These are phyloP conservation scores for Acer saccharum DNA, from an alignment of 345 rosid species.

Conservation along the genomic window DNA sequence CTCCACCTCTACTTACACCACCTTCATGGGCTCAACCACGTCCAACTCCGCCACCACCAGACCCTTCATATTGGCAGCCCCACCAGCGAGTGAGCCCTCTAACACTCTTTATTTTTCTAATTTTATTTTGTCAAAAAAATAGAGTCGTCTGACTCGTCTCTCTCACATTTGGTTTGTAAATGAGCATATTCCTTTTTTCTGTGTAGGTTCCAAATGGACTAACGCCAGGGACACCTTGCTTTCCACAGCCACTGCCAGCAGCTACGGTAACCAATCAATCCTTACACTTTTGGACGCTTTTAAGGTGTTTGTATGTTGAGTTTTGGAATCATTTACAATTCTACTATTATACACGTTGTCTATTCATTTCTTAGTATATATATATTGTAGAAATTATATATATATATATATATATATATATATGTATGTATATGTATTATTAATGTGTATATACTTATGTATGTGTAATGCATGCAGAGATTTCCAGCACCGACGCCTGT, in stretches of 20 bases:
- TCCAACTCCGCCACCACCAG: constrained; percentile 31
- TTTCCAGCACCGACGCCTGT: constrained; percentile 41
- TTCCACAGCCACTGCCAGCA: constrained; percentile 44
- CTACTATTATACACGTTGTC: not conserved
- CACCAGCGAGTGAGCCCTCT: constrained; percentile 43
- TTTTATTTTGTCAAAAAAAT: not conserved
- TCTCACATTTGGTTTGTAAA: not conserved
- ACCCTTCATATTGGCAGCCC: constrained; percentile 66
- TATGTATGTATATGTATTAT: too few species aligned
- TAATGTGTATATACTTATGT: not conserved
- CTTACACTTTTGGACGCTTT: constrained; percentile 27
- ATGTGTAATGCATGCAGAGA: constrained; percentile 40
- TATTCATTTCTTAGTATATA: too few species aligned
- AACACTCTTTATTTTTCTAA: not conserved
- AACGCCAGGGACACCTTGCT: constrained; percentile 59
- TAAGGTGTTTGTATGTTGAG: constrained; percentile 19
- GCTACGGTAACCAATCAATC: constrained; percentile 47
- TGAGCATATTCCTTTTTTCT: not conserved
- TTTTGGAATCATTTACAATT: constrained; percentile 12
- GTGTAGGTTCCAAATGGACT: constrained; percentile 50
- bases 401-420: too few species aligned
- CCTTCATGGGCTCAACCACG: constrained; percentile 46
- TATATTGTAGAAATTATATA: too few species aligned
- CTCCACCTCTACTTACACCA: constrained; percentile 40
- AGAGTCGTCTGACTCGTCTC: not conserved